phyloP scores from a whole-genome alignment of 176 grass and related monocot species.

The Guadua angustifolia region DNA sequence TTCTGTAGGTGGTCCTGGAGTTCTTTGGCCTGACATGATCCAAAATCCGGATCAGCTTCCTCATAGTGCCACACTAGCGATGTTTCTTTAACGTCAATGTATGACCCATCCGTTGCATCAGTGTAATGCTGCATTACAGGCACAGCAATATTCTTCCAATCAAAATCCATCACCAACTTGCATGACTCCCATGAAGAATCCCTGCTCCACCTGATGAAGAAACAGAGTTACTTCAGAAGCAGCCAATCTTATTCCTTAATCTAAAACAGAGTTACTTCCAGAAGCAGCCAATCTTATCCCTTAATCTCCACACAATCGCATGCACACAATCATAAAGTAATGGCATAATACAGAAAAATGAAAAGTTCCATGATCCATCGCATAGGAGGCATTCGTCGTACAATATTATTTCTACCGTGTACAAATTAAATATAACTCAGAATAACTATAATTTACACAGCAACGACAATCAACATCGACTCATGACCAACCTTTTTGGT shows the following conservation, averaged over 20 bases:
- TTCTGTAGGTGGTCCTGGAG: slow-evolving; percentile 59
- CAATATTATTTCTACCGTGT: background rate
- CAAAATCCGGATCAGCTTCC: slow-evolving; percentile 67
- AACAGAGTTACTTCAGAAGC: slow-evolving; percentile 27
- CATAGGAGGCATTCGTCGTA: background rate
- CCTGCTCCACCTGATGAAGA: slow-evolving; percentile 52
- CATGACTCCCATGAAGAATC: slow-evolving; percentile 55
- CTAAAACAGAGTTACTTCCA: slow-evolving; percentile 17
- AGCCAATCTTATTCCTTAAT: slow-evolving; percentile 22
- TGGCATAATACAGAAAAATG: slow-evolving; percentile 11
- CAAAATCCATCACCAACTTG: slow-evolving; percentile 37
- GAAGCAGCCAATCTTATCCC: slow-evolving; percentile 25
- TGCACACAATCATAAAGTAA: slow-evolving; percentile 25
- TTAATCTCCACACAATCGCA: slow-evolving; percentile 22
- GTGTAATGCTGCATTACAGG: slow-evolving; percentile 56
- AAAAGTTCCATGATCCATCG: background rate
- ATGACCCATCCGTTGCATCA: slow-evolving; percentile 60
- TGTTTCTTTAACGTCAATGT: slow-evolving; percentile 61
- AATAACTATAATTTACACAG: slow-evolving; percentile 2
- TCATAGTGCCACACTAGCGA: slow-evolving; percentile 72
- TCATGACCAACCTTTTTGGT: slow-evolving; percentile 21
- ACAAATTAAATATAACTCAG: slow-evolving; percentile 2
- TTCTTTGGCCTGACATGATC: slow-evolving; percentile 67
- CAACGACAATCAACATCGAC: slow-evolving; percentile 16
- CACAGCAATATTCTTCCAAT: slow-evolving; percentile 56